Conservation (phyloP, 441 rosid genomes). For the Syzygium syzygioides region DNA sequence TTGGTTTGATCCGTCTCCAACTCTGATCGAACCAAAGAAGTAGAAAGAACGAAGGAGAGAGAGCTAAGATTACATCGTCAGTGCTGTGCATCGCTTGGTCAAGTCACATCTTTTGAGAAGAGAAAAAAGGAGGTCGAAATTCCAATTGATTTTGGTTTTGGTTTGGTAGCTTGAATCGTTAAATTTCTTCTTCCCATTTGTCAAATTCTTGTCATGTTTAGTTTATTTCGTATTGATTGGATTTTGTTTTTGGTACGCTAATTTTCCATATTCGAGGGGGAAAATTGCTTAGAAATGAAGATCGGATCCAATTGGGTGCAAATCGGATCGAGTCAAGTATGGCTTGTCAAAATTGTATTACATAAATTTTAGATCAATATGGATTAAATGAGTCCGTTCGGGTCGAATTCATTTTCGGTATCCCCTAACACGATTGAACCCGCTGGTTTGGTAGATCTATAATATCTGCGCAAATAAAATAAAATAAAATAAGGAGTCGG, state of each 20-base stretch:
- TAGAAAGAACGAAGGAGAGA: not conserved
- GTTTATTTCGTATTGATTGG: not conserved
- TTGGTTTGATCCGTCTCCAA: not conserved
- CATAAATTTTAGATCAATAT: not conserved
- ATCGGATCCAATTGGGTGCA: accelerated
- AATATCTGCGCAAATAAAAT: not conserved
- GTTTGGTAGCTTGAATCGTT: too few relatives aligned
- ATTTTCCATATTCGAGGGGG: not conserved
- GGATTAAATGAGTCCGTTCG: not conserved
- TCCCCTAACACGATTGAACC: not conserved
- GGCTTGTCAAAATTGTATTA: not conserved
- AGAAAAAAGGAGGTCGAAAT: not conserved
- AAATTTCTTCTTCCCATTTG: not conserved
- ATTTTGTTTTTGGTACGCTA: not conserved
- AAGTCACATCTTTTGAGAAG: not conserved
- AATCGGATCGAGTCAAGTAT: not conserved
- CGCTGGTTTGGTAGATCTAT: not conserved
- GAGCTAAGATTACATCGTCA: not conserved
- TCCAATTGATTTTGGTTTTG: not conserved
- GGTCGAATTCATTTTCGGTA: not conserved
- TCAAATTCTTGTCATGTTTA: not conserved
- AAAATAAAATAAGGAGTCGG: not conserved
- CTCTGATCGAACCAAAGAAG: not conserved
- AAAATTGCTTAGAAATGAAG: too few relatives aligned
- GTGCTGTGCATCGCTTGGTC: not conserved